Evolutionary conservation across 805 yeast species (phyloP).

Genomic region (Hanseniaspora pseudoguilliermondii): DNA sequence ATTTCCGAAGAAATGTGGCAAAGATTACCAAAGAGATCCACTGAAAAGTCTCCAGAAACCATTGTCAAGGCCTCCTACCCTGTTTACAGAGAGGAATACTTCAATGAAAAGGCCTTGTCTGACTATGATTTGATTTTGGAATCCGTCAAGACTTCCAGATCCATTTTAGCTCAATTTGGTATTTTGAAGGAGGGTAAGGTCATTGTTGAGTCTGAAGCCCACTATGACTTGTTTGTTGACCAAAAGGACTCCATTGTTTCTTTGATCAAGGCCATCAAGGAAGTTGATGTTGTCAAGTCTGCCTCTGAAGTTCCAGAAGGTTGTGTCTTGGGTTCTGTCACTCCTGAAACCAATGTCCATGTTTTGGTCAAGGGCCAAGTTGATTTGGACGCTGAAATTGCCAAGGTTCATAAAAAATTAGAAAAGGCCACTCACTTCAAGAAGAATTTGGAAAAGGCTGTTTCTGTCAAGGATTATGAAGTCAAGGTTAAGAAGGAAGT

Average conservation of each 20-base stretch:
- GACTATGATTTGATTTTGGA: slow-evolving; percentile 78
- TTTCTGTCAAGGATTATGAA: slow-evolving; percentile 62
- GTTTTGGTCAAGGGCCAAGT: slow-evolving; percentile 88
- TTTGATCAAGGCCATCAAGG: slow-evolving; percentile 79
- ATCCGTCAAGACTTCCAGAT: slow-evolving; percentile 82
- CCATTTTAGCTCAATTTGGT: slow-evolving; percentile 78
- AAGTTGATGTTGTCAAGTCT: slow-evolving; percentile 49
- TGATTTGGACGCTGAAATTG: slow-evolving; percentile 81
- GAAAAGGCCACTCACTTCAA: slow-evolving; percentile 48
- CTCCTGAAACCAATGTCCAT: slow-evolving; percentile 72
- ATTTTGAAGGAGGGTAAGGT: slow-evolving; percentile 81
- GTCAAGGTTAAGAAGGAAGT: slow-evolving; percentile 76
- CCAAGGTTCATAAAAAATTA: slow-evolving; percentile 68
- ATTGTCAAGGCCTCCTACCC: slow-evolving; percentile 78
- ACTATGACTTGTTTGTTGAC: slow-evolving; percentile 41
- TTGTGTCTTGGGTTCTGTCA: slow-evolving; percentile 73
- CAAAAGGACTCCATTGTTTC: slow-evolving; percentile 84
- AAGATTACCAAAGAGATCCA: slow-evolving; percentile 77
- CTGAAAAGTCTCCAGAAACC: slow-evolving; percentile 48
- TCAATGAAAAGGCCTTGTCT: slow-evolving; percentile 49
- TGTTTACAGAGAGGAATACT: slow-evolving; percentile 43
- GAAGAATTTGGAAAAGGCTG: slow-evolving; percentile 54
- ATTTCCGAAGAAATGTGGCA: slow-evolving; percentile 98
- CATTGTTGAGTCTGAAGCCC: slow-evolving; percentile 54
- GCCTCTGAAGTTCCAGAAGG: slow-evolving; percentile 66